These are phyloP conservation scores for Candida yuanshanica DNA, from an alignment of 805 yeast species.

Conservation along the genomic window DNA sequence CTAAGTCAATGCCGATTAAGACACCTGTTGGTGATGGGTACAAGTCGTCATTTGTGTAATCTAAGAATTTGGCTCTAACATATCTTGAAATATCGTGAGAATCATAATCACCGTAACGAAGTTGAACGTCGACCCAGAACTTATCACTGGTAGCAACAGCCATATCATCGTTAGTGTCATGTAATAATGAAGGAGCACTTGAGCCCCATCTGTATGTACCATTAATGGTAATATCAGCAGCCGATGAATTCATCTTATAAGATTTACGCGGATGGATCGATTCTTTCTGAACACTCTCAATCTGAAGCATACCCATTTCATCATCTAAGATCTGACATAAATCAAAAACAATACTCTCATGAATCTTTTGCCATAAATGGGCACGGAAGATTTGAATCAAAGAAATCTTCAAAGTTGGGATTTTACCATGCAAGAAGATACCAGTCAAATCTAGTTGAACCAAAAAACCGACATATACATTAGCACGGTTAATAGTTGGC, in stretches of 20 bases:
- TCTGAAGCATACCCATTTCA: slow-evolving; percentile 75
- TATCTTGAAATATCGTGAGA: slow-evolving; percentile 95
- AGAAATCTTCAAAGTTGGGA: slow-evolving; percentile 94
- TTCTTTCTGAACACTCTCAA: slow-evolving; percentile 83
- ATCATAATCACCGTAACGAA: slow-evolving; percentile 95
- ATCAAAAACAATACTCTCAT: slow-evolving; percentile 91
- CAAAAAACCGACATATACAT: slow-evolving; percentile 94
- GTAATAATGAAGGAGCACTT: slow-evolving; percentile 71
- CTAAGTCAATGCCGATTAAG: slow-evolving; percentile 85
- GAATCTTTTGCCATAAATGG: slow-evolving; percentile 98
- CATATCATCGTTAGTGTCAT: slow-evolving; percentile 62
- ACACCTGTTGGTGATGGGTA: slow-evolving; percentile 94
- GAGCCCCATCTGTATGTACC: slow-evolving; percentile 81
- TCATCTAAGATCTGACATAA: slow-evolving; percentile 87
- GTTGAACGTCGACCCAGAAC: slow-evolving; percentile 93
- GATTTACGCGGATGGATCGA: slow-evolving; percentile 96
- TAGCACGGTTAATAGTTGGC: slow-evolving; percentile 96
- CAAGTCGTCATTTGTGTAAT: slow-evolving; percentile 82
- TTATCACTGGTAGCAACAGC: slow-evolving; percentile 54
- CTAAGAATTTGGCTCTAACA: slow-evolving; percentile 86
- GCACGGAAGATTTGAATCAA: slow-evolving; percentile 95
- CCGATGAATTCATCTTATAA: slow-evolving; percentile 92
- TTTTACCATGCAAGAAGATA: slow-evolving; percentile 93
- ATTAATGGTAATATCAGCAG: slow-evolving; percentile 81
- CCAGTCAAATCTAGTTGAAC: slow-evolving; percentile 97